Evolutionary conservation across 345 rosid genomes (phyloP), one percentile per base, ranked within the genome.

Genomic region (Brassica incana): DNA sequence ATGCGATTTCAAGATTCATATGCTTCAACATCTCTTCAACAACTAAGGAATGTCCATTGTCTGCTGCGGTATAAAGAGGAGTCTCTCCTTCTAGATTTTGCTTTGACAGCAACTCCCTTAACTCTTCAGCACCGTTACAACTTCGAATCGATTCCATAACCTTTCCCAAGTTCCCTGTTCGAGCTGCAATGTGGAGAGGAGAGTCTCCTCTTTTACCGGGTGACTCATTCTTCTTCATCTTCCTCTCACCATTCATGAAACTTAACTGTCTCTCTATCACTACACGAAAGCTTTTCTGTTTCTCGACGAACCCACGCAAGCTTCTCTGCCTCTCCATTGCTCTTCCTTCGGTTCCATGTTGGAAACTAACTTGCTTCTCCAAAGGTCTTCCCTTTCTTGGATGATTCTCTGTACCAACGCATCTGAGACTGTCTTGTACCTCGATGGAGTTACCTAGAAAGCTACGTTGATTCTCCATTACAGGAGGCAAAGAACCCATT

Each of bases 171-270:
- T 90, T 91, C 76, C 97, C 99, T 0, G 91, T 84, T 50, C 99
- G 90, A 76, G 94, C 91, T 0, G 89, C 95, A 83, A 85, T 78
- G 78, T 95, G 99, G 81, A 95, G 93, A 74, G 81, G 87, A 16
- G 87, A 87, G 35, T 95, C 99, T 29, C 97, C 95, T 72, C 97
- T 82, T 77, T 95, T 95, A 36, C 99, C 94, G 12, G 99, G 97
- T 6, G 97, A 92, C n/a, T 90, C 97, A 69, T 72, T 91, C 80
- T 66, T 84, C 78, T 80, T 90, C 78, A 11, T 25, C 65, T 67
- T 85, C 80, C 76, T 87, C 75, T 89, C 98, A 56, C 86, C 77
- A 14, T 90, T 88, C 76, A 94, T 88, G 74, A 95, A 91, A 73
- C 94, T 92, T 85, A 87, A 88, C 84, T 94, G 97, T 77, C 86